Base-by-base conservation (phyloP, 495 filamentous ascomycete species). In the Alectoria sarmentosa region DNA sequence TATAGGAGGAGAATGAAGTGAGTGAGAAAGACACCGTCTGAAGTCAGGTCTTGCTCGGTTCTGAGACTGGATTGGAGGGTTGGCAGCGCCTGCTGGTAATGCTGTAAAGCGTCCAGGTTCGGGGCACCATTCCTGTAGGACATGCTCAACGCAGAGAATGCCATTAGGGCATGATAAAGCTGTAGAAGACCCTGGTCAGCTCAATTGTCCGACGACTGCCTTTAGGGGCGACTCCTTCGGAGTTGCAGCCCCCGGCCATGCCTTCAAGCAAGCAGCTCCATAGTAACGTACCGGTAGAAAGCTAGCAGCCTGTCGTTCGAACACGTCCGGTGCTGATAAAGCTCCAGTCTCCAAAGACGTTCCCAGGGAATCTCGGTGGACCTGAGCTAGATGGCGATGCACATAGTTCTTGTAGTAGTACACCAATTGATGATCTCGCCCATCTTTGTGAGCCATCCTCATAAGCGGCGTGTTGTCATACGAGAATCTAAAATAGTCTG, bases 151-250 rank as follows among this genome's bases (percentile, higher is more conserved):
- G 82, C 83, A 21, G 80, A 81, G 11, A 86, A 69, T 9, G 84
- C 83, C 78, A 84, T 83, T 59, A 87, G 82, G n/a, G 83, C 84
- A 69, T 84, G 80, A 54, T 79, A 79, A 60, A 86, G 79, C 84
- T 86, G 65, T 58, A 26, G 3, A 63, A 21, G 37, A 54, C 28
- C 65, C 38, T 26, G 36, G 60, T 71, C 42, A 72, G 63, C 37
- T 57, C n/a, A 39, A 23, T 41, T 62, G 34, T 15, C 30, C 38
- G 34, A 21, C 52, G 8, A 21, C 6, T 55, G 30, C 17, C 52
- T 34, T 13, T 0, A 55, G 0, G 13, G 17, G 7, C 13, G 1
- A 2, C 26, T 34, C 30, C 14, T 55, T 21, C 17, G 21, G 52
- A 32, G 17, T 5, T n/a, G 6, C 30, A 9, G 17, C 21, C 7